These are phyloP conservation scores for Salix arbutifolia DNA, from an alignment of 345 rosid genomes.

Conservation along the genomic window DNA sequence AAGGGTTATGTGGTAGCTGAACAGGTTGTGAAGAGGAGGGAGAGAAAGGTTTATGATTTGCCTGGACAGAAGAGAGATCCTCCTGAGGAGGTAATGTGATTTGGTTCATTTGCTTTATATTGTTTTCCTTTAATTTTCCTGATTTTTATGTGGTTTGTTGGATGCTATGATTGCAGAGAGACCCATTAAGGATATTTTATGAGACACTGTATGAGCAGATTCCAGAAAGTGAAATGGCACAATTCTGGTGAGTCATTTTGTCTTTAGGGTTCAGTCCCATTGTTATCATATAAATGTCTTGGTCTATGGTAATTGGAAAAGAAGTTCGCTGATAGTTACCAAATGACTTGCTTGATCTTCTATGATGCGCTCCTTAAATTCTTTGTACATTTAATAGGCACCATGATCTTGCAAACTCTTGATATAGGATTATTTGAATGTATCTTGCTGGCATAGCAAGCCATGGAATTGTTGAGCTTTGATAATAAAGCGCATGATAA, in stretches of 20 bases:
- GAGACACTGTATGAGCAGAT: conserved; percentile 73
- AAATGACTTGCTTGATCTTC: background rate
- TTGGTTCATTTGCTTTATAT: background rate
- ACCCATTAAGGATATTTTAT: conserved; percentile 82
- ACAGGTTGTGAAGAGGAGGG: conserved; percentile 52
- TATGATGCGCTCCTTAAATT: background rate
- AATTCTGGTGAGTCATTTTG: conserved; percentile 64
- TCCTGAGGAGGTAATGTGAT: conserved; percentile 72
- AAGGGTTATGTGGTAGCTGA: conserved; percentile 14
- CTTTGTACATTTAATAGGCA: background rate
- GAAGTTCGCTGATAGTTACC: background rate
- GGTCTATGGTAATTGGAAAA: background rate
- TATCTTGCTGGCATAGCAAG: background rate
- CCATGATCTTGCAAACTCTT: background rate
- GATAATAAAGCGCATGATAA: background rate
- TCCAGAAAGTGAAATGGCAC: conserved; percentile 89
- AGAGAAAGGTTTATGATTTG: conserved; percentile 72
- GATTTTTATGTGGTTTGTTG: conserved; percentile 7
- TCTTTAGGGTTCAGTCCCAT: conserved; percentile 1
- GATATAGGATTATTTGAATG: background rate
- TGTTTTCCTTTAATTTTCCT: background rate
- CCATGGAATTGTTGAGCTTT: background rate
- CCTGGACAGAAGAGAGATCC: conserved; percentile 90
- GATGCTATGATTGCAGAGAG: conserved; percentile 66
- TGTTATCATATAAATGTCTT: background rate